A percentile compares a stretch with the other conserved stretches of the same genome.
phyloP scores from a whole-genome alignment of 2,329 filamentous ascomycete genomes.

The Aspergillus uvarum region DNA sequence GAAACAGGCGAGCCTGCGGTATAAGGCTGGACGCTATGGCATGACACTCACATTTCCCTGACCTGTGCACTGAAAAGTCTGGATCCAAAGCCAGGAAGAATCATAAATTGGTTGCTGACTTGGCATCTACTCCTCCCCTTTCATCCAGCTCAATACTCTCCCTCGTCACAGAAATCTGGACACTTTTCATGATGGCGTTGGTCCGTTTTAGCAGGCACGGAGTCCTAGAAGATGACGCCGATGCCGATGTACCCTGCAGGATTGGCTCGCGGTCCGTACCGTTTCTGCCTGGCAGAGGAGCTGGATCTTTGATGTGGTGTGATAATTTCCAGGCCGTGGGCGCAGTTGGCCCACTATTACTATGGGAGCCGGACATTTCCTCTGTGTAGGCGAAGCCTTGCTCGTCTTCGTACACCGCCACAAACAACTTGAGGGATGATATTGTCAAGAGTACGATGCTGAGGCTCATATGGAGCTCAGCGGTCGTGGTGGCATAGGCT shows the following conservation, averaged over 20 bases:
- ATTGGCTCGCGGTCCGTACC: not conserved
- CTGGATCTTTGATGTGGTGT: not conserved
- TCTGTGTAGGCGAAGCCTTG: constrained; percentile 27
- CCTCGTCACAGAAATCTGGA: constrained; percentile 16
- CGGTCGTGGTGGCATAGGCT: constrained; percentile 36
- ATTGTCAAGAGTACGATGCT: constrained; percentile 44
- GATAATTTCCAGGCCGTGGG: not conserved
- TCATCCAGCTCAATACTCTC: constrained; percentile 8
- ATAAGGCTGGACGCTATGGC: too few species aligned
- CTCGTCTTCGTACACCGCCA: constrained; percentile 35
- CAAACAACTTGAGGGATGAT: constrained; percentile 48
- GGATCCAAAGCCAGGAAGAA: not conserved
- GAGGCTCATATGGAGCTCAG: constrained; percentile 45
- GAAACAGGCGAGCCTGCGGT: too few species aligned
- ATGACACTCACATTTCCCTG: too few species aligned
- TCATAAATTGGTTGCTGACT: not conserved
- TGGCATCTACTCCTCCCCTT: not conserved
- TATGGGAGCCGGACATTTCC: constrained; percentile 12
- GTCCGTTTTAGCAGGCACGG: not conserved
- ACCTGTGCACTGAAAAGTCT: not conserved
- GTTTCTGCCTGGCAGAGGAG: not conserved
- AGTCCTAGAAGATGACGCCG: not conserved
- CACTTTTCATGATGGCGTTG: constrained; percentile 13
- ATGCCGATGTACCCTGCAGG: not conserved
- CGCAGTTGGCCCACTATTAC: not conserved